These are phyloP conservation scores for Cucumis melo DNA, from an alignment of 306 rosid species.

Conservation along the genomic window DNA sequence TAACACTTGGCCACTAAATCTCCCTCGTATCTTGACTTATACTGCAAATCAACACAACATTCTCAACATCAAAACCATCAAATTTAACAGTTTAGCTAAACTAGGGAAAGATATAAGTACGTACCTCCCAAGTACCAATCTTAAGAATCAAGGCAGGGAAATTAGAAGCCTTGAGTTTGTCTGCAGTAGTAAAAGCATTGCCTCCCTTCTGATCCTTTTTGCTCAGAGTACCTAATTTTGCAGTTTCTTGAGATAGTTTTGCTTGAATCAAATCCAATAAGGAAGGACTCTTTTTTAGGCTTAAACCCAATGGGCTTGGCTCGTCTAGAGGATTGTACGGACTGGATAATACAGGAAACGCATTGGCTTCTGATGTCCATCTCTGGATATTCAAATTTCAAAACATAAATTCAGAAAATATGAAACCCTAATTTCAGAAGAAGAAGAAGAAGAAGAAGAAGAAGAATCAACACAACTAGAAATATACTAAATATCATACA, in stretches of 20 bases:
- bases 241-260: conserved; percentile 52
- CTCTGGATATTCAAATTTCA: conserved; percentile 7
- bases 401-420: background rate
- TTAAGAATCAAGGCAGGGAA: conserved; percentile 64
- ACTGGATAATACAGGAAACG: conserved; percentile 18
- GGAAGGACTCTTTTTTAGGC: conserved; percentile 74
- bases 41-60: conserved; percentile 23
- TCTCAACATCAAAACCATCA: background rate
- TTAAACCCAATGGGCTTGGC: conserved; percentile 87
- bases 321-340: conserved; percentile 61
- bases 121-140: conserved; percentile 89
- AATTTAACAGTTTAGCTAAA: background rate
- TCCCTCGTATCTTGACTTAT: conserved; percentile 68
- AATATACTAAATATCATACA: background rate
- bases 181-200: conserved; percentile 24
- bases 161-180: conserved; percentile 84
- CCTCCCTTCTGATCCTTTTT: conserved; percentile 26
- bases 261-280: conserved; percentile 66
- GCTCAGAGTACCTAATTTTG: conserved; percentile 12
- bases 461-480: background rate
- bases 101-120: conserved; percentile 19
- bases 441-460: background rate
- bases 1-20: conserved; percentile 84
- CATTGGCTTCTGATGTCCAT: conserved; percentile 18
- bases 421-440: background rate